These are phyloP conservation scores for Colletotrichum euphorbiae DNA, from an alignment of 2,329 filamentous ascomycete species.

Conservation along the genomic window DNA sequence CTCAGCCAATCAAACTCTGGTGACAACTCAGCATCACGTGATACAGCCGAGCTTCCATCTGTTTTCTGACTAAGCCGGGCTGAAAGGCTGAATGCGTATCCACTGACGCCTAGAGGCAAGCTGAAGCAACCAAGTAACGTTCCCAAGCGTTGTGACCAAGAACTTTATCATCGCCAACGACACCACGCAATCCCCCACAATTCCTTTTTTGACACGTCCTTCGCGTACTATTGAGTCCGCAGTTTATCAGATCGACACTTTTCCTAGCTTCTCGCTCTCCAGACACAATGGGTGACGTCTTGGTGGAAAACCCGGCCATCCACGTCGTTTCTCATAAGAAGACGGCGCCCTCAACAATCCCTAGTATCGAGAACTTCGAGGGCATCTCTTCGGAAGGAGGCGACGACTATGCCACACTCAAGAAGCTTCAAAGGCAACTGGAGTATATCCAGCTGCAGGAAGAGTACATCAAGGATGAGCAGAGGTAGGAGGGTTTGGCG, in stretches of 20 bases:
- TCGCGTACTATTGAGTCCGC: not conserved
- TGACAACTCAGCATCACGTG: not conserved
- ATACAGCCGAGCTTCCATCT: not conserved
- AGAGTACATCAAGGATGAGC: constrained; percentile 99
- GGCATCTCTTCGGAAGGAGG: constrained; percentile 82
- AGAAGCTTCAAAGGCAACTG: constrained; percentile 95
- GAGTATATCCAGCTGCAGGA: constrained; percentile 99
- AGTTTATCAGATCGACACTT: not conserved
- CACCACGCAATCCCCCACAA: constrained; percentile 6
- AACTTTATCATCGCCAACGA: constrained; percentile 28
- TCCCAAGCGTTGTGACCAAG: constrained; percentile 16
- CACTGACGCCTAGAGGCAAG: constrained; percentile 41
- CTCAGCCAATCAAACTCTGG: constrained; percentile 23
- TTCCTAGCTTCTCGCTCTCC: constrained; percentile 4
- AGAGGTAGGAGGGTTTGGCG: constrained; percentile 68
- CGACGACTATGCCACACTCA: constrained; percentile 95
- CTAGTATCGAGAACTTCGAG: constrained; percentile 90
- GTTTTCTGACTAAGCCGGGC: constrained; percentile 37
- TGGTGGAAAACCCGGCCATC: constrained; percentile 84
- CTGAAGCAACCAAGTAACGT: constrained; percentile 18
- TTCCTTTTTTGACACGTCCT: not conserved
- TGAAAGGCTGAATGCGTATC: constrained; percentile 41
- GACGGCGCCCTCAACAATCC: constrained; percentile 81
- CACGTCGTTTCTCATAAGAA: constrained; percentile 83
- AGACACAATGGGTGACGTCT: constrained; percentile 82